phyloP scores from a whole-genome alignment of 192 early-diverging fungal genomes.

The Phlyctochytrium arcticum region DNA sequence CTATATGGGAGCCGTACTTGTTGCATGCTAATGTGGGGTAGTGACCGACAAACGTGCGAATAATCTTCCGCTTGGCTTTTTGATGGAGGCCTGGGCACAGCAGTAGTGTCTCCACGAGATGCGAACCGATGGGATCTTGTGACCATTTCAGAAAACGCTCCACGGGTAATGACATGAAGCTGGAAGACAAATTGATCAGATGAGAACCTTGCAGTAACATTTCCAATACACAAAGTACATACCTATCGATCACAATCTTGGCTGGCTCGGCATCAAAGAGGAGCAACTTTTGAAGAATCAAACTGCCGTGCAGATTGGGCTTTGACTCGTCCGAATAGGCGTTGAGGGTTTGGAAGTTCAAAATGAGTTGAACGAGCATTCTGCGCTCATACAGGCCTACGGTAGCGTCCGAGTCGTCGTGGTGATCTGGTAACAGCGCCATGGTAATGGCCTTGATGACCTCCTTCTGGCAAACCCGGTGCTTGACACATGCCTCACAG shows the following conservation, averaged over 20 bases:
- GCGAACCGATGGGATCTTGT: conserved; percentile 63
- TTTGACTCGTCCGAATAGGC: background rate
- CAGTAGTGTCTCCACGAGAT: conserved; percentile 68
- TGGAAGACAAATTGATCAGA: conserved; percentile 4
- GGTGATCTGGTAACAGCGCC: too few species aligned
- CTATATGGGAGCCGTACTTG: conserved; percentile 73
- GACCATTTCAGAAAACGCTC: background rate
- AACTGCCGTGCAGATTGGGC: conserved; percentile 63
- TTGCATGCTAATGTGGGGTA: conserved; percentile 61
- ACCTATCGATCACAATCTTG: conserved; percentile 51
- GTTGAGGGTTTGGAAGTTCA: conserved; percentile 57
- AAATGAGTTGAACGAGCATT: conserved; percentile 55
- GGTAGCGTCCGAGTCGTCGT: conserved; percentile 41
- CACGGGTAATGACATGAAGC: conserved; percentile 51
- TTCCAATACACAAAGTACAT: too few species aligned
- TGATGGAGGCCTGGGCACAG: conserved; percentile 47
- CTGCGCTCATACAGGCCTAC: conserved; percentile 47
- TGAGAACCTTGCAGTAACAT: too few species aligned
- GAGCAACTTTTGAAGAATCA: conserved; percentile 63
- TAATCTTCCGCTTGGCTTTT: conserved; percentile 64
- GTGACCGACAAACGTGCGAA: conserved; percentile 52
- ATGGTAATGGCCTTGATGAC: conserved; percentile 43
- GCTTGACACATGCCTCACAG: conserved; percentile 58
- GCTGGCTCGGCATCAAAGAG: conserved; percentile 56
- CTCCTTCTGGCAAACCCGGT: conserved; percentile 55